A percentile compares a stretch with the other conserved stretches of the same genome.
Conservation (phyloP, 495 filamentous ascomycete species). For the Lasiosphaeriaceae sp. region DNA sequence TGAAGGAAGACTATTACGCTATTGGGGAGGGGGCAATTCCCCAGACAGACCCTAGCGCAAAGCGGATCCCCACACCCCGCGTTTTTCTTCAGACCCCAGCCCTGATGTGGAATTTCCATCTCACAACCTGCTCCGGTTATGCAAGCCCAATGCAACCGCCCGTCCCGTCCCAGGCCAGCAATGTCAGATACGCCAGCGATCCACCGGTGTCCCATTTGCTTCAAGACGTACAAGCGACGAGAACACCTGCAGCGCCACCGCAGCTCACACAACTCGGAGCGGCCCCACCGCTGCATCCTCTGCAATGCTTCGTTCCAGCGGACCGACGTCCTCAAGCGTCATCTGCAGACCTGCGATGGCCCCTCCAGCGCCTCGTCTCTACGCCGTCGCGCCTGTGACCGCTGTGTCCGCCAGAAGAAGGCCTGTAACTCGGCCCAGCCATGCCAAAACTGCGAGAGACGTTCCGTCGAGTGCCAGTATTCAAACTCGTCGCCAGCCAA, state of each 20-base stretch:
- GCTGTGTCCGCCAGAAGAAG: conserved; percentile 32
- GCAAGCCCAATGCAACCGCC: no score
- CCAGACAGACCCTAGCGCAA: no score
- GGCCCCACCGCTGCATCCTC: conserved; percentile 26
- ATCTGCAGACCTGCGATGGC: conserved; percentile 30
- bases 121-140: no score
- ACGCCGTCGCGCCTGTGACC: conserved; percentile 27
- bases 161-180: not conserved
- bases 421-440: conserved; percentile 29
- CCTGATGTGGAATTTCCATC: no score
- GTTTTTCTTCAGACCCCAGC: no score
- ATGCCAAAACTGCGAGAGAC: conserved; percentile 26
- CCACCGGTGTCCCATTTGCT: conserved; percentile 29
- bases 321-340: conserved; percentile 30
- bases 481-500: conserved; percentile 5
- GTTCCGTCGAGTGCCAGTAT: conserved; percentile 22
- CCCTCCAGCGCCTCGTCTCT: conserved; percentile 9
- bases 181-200: conserved; percentile 23
- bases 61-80: no score
- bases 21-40: no score
- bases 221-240: conserved; percentile 32
- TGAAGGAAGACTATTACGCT: no score
- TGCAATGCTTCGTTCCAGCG: conserved; percentile 29
- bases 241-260: conserved; percentile 30
- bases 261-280: conserved; percentile 23